These are phyloP conservation scores for Stereocaulon alpinum DNA, from an alignment of 495 filamentous ascomycete species.

Conservation along the genomic window DNA sequence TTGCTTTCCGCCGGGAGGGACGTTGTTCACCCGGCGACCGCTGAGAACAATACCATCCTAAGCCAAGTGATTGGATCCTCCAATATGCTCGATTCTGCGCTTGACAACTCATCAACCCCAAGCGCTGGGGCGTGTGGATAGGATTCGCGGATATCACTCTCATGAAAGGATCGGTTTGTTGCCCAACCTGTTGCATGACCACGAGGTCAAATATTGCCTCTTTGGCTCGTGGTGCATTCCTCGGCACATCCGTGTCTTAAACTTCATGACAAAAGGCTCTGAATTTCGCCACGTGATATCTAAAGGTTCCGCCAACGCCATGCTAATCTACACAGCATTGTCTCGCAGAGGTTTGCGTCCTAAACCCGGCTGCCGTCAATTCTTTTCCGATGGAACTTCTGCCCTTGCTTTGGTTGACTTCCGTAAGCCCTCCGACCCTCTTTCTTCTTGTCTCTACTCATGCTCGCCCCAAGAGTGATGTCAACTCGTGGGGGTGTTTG, in stretches of 20 bases:
- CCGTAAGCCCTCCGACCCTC: conserved; percentile 73
- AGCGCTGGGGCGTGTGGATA: conserved; percentile 1
- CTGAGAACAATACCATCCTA: not conserved
- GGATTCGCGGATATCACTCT: conserved; percentile 1
- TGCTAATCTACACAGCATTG: not conserved
- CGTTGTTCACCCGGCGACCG: conserved; percentile 13
- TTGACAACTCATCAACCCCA: conserved; percentile 20
- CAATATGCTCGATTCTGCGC: conserved; percentile 8
- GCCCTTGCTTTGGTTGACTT: conserved; percentile 45
- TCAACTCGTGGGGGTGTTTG: conserved; percentile 80
- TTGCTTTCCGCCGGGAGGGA: conserved; percentile 2
- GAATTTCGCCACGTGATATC: not conserved
- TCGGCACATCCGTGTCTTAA: not conserved
- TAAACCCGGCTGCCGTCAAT: not conserved
- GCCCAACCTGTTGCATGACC: not conserved
- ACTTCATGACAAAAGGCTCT: no score
- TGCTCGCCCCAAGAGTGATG: conserved; percentile 74
- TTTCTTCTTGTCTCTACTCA: conserved; percentile 80
- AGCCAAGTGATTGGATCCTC: not conserved
- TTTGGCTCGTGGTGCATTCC: not conserved
- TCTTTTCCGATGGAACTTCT: conserved; percentile 17
- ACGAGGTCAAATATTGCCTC: not conserved
- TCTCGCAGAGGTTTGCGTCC: not conserved
- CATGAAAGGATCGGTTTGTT: not conserved
- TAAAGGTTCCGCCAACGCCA: conserved; percentile 5